A percentile compares a stretch with the other conserved stretches of the same genome.
These are phyloP conservation scores for Chalaropsis ovoidea DNA, from an alignment of 2,329 filamentous ascomycete species.

Conservation along the genomic window DNA sequence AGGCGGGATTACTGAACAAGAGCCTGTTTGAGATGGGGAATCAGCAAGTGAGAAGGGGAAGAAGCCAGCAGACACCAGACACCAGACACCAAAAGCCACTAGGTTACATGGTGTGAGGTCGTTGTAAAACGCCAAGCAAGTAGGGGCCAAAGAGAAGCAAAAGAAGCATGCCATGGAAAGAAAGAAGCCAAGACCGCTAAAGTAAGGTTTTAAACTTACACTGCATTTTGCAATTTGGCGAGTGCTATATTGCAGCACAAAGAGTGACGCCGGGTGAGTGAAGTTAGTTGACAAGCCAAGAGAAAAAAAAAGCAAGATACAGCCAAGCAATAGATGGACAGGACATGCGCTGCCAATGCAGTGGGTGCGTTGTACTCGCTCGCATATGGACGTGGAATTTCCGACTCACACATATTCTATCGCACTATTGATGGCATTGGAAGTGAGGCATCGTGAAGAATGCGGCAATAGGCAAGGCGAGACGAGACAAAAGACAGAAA, in stretches of 20 bases:
- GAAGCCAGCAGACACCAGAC: too few relatives aligned
- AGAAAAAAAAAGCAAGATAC: slow-evolving; percentile 11
- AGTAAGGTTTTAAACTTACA: slow-evolving; percentile 34
- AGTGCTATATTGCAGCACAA: slow-evolving; percentile 37
- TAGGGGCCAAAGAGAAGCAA: background rate
- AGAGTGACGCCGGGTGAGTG: background rate
- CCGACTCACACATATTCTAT: slow-evolving; percentile 24
- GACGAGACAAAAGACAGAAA: slow-evolving; percentile 10
- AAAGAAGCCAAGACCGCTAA: slow-evolving; percentile 5
- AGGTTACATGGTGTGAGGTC: background rate
- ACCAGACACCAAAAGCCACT: too few relatives aligned
- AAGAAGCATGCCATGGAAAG: too few relatives aligned
- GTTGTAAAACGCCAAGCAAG: slow-evolving; percentile 3
- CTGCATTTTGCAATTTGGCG: slow-evolving; percentile 42
- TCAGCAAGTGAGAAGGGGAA: slow-evolving; percentile 15
- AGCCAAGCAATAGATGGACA: background rate
- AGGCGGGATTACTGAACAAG: slow-evolving; percentile 51
- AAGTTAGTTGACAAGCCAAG: slow-evolving; percentile 5
- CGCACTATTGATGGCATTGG: slow-evolving; percentile 17
- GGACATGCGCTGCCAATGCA: background rate
- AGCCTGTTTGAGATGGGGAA: slow-evolving; percentile 35
- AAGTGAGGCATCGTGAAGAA: slow-evolving; percentile 19
- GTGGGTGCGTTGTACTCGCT: background rate
- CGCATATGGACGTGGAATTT: background rate
- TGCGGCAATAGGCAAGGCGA: background rate